These are phyloP conservation scores for Paracoccidioides lutzii DNA, from an alignment of 2,329 filamentous ascomycete genomes.

Conservation along the genomic window DNA sequence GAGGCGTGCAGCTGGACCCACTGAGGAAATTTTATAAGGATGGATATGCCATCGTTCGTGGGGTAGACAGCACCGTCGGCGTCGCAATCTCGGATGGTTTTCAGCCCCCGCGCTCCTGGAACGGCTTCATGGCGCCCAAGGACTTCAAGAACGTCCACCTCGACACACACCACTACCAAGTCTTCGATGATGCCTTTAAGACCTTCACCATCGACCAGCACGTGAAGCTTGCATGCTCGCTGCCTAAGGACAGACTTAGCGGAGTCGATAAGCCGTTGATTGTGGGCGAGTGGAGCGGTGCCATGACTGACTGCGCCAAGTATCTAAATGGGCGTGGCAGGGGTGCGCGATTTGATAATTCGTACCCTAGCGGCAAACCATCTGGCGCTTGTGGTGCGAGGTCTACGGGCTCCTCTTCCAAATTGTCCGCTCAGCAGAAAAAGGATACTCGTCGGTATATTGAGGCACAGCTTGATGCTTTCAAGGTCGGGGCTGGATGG, in stretches of 20 bases:
- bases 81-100: slow-evolving; percentile 45
- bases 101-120: slow-evolving; percentile 41
- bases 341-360: slow-evolving; percentile 47
- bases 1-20: slow-evolving; percentile 30
- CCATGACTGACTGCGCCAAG: slow-evolving; percentile 48
- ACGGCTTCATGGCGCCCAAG: slow-evolving; percentile 43
- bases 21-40: slow-evolving; percentile 45
- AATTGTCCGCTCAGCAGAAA: slow-evolving; percentile 26
- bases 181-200: slow-evolving; percentile 43
- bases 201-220: slow-evolving; percentile 41
- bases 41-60: slow-evolving; percentile 36
- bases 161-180: slow-evolving; percentile 58
- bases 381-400: slow-evolving; percentile 45
- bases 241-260: slow-evolving; percentile 35
- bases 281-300: slow-evolving; percentile 56
- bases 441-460: slow-evolving; percentile 31
- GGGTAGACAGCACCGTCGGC: slow-evolving; percentile 31
- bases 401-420: slow-evolving; percentile 36
- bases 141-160: slow-evolving; percentile 42
- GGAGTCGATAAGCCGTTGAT: slow-evolving; percentile 53
- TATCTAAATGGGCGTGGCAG: slow-evolving; percentile 44
- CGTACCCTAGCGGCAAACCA: slow-evolving; percentile 33
- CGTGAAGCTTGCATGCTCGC: slow-evolving; percentile 43
- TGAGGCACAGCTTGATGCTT: slow-evolving; percentile 35
- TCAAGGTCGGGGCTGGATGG: slow-evolving; percentile 28